Base-by-base conservation (phyloP, 2,329 filamentous ascomycete genomes). In the Epichloe typhina region DNA sequence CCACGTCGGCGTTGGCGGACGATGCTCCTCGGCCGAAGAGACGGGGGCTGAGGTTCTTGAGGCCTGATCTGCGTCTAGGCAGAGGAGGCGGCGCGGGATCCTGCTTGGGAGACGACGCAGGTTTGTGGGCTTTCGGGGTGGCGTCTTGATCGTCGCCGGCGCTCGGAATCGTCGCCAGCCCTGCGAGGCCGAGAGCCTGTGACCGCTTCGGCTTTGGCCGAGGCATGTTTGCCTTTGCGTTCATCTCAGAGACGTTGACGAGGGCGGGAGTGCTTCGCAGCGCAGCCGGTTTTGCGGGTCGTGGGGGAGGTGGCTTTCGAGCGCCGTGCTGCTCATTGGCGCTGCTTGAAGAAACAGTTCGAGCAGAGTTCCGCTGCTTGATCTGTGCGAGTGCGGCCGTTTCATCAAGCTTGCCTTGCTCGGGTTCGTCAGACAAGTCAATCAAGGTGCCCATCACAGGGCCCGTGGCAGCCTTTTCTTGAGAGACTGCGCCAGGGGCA, bases 371-470 rank as follows among this genome's bases (percentile, higher is more conserved):
- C 11, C 55, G 54, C 43, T 57, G 60, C 33, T 56, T 63, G 12
- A 62, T 46, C 47, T 67, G 62, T 17, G 61, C 54, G 3, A 67
- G 56, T 35, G 62, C 61, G 9, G 57, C 62, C 5, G 68, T 61
- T 21, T 68, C 60, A 45, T 69, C 65, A 1, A 67, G 50, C 3
- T 57, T 64, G 2, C 59, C 59, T 37, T 69, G 63, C 45, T 69
- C 65, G 0, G 75, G 70, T 49, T 79, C 74, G 13, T 78, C 75
- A 0, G 74, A 75, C 36, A 84, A 68, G 59, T 84, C 79, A 33
- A 84, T 83, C 39, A 84, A 60, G 5, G 73, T 76, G 1, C 77
- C 80, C 69, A 77, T 78, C n/a, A 62, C 60, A 9, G 67, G 71
- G 11, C 66, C 68, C 2, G 62, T 46, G 1, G 60, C 54, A n/a